A percentile compares a stretch with the other conserved stretches of the same genome.
phyloP scores from a whole-genome alignment of 768 basidiomycete species.

The Russula brevipes region DNA sequence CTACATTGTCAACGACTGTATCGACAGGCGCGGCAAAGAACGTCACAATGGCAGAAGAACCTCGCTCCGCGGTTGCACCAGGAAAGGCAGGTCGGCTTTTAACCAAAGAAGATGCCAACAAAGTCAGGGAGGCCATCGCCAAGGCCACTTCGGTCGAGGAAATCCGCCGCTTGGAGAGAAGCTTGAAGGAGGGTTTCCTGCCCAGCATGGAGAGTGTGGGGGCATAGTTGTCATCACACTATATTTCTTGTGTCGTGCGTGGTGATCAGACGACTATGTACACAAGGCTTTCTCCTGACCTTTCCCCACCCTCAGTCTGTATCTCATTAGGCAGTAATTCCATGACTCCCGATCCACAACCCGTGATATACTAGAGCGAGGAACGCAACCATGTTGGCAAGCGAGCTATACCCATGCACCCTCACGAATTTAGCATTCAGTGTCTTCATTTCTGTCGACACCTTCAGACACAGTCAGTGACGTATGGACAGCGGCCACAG shows the following conservation, averaged over 20 bases:
- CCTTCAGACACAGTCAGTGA: constrained; percentile 35
- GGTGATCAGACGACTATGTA: constrained; percentile 6
- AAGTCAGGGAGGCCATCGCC: constrained; percentile 81
- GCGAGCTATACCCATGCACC: constrained; percentile 64
- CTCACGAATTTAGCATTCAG: constrained; percentile 61
- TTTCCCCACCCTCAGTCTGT: background rate
- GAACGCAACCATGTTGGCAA: constrained; percentile 59
- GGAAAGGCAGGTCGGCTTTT: constrained; percentile 81
- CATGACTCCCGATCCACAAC: constrained; percentile 59
- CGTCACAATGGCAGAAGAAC: constrained; percentile 68
- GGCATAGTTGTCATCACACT: constrained; percentile 44
- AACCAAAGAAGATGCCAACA: constrained; percentile 87
- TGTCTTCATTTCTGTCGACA: constrained; percentile 63
- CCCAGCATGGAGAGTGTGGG: constrained; percentile 74
- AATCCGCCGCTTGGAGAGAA: constrained; percentile 76
- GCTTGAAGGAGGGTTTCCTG: constrained; percentile 77
- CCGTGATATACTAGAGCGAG: constrained; percentile 63
- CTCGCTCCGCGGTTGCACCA: constrained; percentile 49
- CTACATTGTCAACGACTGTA: constrained; percentile 67
- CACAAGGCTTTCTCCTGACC: background rate
- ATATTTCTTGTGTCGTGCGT: constrained; percentile 8
- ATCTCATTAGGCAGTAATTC: constrained; percentile 33
- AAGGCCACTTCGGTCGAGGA: constrained; percentile 90
- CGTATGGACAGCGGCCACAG: constrained; percentile 15
- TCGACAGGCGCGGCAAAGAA: constrained; percentile 61